phyloP scores from a whole-genome alignment of 495 filamentous ascomycete genomes.

The Penicillium bialowiezense region DNA sequence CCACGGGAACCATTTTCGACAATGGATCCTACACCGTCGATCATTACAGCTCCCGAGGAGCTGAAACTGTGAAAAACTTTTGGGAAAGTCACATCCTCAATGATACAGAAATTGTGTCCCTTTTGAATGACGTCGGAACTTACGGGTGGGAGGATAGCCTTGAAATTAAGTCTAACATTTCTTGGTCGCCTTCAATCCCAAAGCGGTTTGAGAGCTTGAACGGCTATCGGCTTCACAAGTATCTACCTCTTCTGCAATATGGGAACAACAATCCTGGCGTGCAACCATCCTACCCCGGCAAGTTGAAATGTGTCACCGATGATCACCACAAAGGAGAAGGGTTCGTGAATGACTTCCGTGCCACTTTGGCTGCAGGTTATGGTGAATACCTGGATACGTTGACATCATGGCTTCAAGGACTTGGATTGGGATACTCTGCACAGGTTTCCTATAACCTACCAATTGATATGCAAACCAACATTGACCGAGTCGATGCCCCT shows the following conservation, averaged over 20 bases:
- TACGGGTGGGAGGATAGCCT: slow-evolving; percentile 55
- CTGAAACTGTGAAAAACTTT: slow-evolving; percentile 39
- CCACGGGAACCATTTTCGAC: slow-evolving; percentile 26
- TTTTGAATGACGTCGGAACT: slow-evolving; percentile 36
- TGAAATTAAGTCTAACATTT: slow-evolving; percentile 37
- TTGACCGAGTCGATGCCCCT: slow-evolving; percentile 42
- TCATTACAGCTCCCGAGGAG: slow-evolving; percentile 45
- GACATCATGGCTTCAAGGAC: slow-evolving; percentile 29
- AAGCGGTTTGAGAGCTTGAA: slow-evolving; percentile 32
- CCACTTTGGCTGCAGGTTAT: slow-evolving; percentile 31
- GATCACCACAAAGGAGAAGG: slow-evolving; percentile 22
- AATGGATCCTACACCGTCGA: slow-evolving; percentile 51
- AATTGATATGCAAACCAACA: slow-evolving; percentile 41
- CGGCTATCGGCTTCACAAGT: slow-evolving; percentile 24
- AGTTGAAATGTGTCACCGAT: slow-evolving; percentile 20
- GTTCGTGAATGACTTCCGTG: slow-evolving; percentile 33
- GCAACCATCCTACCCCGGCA: slow-evolving; percentile 17
- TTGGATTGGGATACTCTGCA: slow-evolving; percentile 38
- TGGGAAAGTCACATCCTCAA: slow-evolving; percentile 44
- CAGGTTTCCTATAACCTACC: slow-evolving; percentile 50
- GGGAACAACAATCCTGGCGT: slow-evolving; percentile 25
- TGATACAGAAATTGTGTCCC: slow-evolving; percentile 22
- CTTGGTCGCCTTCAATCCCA: slow-evolving; percentile 46
- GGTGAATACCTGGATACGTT: slow-evolving; percentile 30
- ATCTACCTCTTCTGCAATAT: slow-evolving; percentile 26